A percentile compares a stretch with the other conserved stretches of the same genome.
These are phyloP conservation scores for Pseudognaphalium luteoalbum DNA, from an alignment of 129 eudicot genomes.

Conservation along the genomic window DNA sequence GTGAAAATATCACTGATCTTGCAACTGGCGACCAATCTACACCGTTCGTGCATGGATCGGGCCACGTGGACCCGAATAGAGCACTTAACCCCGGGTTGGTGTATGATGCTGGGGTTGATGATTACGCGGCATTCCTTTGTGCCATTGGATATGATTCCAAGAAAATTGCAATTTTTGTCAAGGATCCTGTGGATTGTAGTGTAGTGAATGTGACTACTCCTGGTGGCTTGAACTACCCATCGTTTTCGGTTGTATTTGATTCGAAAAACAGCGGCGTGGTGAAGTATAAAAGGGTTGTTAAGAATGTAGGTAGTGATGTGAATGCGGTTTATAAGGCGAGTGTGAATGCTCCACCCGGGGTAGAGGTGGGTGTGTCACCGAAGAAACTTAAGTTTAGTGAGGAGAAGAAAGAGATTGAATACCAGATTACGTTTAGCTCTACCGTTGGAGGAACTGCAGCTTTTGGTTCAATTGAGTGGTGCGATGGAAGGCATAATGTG, in stretches of 20 bases:
- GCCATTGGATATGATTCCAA: conserved; percentile 70
- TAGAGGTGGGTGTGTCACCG: conserved; percentile 76
- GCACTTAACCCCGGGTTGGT: conserved; percentile 84
- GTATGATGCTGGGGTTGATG: conserved; percentile 56
- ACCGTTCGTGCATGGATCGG: conserved; percentile 88
- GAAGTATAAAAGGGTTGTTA: conserved; percentile 69
- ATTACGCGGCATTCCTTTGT: conserved; percentile 75
- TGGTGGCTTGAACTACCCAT: conserved; percentile 83
- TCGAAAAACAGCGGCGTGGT: conserved; percentile 38
- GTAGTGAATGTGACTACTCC: conserved; percentile 46
- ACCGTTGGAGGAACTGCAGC: conserved; percentile 28
- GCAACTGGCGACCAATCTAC: conserved; percentile 79
- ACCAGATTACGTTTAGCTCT: conserved; percentile 60
- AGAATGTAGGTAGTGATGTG: conserved; percentile 60
- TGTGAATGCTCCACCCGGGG: conserved; percentile 63
- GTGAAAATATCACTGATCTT: conserved; percentile 67
- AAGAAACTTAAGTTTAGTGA: conserved; percentile 60
- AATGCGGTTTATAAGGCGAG: conserved; percentile 63
- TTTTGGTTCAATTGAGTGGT: conserved; percentile 89
- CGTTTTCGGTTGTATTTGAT: conserved; percentile 70
- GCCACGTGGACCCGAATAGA: conserved; percentile 91
- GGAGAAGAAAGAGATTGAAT: conserved; percentile 43
- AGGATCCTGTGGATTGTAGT: conserved; percentile 62
- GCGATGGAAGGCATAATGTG: conserved; percentile 69
- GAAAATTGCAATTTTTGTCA: conserved; percentile 59